Conservation (phyloP, 441 rosid species). For the Erodium moschatum region DNA sequence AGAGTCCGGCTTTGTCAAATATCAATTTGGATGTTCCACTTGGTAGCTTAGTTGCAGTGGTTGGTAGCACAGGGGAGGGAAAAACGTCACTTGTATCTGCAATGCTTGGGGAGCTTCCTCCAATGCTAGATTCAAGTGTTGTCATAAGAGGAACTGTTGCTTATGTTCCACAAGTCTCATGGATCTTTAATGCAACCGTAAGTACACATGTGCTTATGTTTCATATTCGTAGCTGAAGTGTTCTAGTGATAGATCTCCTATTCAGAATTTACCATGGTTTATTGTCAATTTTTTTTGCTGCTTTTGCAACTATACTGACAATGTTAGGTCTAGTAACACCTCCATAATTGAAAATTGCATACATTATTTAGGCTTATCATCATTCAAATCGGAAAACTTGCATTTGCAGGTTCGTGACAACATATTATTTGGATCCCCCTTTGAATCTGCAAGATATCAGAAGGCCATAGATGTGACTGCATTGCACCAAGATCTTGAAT, state of each 20-base stretch:
- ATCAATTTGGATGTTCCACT: conserved; percentile 71
- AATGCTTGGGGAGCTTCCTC: conserved; percentile 90
- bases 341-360: conserved; percentile 2
- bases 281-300: not conserved
- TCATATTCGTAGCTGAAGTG: not conserved
- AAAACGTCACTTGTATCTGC: conserved; percentile 90
- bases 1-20: conserved; percentile 65
- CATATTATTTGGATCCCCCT: conserved; percentile 71
- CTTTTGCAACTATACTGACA: not conserved
- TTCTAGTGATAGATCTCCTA: conserved; percentile 7
- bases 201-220: conserved; percentile 27
- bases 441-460: conserved; percentile 55
- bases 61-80: conserved; percentile 95
- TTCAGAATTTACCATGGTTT: not conserved
- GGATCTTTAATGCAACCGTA: conserved; percentile 97
- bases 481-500: conserved; percentile 76
- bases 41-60: conserved; percentile 89
- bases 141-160: conserved; percentile 73
- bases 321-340: not conserved
- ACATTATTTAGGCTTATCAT: conserved; percentile 11
- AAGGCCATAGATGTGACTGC: conserved; percentile 75
- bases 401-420: conserved; percentile 70
- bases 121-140: conserved; percentile 46
- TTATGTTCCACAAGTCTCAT: conserved; percentile 94
- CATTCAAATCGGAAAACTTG: conserved; percentile 8